Evolutionary conservation across 768 basidiomycete genomes (phyloP).

Genomic region (Cantharellus cinnabarinus): DNA sequence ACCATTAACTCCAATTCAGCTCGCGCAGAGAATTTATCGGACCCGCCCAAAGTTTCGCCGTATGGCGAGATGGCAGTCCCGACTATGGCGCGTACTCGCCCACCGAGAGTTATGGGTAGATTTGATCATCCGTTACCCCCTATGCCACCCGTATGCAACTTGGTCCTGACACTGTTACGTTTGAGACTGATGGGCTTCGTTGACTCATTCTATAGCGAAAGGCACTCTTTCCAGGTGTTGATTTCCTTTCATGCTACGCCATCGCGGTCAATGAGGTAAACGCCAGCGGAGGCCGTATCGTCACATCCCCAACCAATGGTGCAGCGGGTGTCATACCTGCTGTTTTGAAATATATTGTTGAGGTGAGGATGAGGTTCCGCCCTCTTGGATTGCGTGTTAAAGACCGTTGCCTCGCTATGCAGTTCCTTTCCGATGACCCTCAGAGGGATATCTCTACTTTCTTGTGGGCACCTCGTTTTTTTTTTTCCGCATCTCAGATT

Average conservation of each 20-base stretch:
- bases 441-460: slow-evolving; percentile 80
- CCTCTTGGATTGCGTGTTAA: not conserved
- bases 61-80: too few species aligned
- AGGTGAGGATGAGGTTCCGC: too few species aligned
- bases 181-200: not conserved
- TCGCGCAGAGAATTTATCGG: not conserved
- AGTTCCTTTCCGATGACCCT: slow-evolving; percentile 82
- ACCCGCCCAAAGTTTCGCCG: too few species aligned
- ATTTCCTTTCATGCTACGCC: slow-evolving; percentile 84
- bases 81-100: not conserved
- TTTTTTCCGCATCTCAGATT: not conserved
- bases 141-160: slow-evolving; percentile 50
- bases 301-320: slow-evolving; percentile 87
- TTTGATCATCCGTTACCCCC: slow-evolving; percentile 65
- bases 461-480: slow-evolving; percentile 31
- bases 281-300: slow-evolving; percentile 79
- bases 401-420: slow-evolving; percentile 6
- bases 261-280: slow-evolving; percentile 94
- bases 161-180: not conserved
- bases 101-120: slow-evolving; percentile 36
- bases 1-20: not conserved
- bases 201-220: slow-evolving; percentile 31
- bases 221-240: slow-evolving; percentile 80
- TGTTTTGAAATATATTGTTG: slow-evolving; percentile 1
- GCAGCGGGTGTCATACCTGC: slow-evolving; percentile 72